These are phyloP conservation scores for Ilyonectria destructans DNA, from an alignment of 2,329 filamentous ascomycete genomes.

Conservation along the genomic window DNA sequence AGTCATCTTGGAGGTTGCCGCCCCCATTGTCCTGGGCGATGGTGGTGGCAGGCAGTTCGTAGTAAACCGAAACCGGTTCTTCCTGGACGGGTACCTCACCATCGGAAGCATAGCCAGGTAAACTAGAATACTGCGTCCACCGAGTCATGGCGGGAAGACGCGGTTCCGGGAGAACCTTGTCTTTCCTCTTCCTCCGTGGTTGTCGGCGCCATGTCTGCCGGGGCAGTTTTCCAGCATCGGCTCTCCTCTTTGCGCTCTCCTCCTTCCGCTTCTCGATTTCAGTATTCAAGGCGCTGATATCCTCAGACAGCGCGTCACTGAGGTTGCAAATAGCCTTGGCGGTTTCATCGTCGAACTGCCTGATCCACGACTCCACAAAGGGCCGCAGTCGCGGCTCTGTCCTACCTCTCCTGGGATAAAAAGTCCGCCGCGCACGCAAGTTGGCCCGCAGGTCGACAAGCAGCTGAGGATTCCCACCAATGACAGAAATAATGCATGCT, in stretches of 20 bases:
- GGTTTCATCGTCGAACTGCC: constrained; percentile 46
- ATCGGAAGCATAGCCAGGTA: not conserved
- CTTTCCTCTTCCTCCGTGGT: not conserved
- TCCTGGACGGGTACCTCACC: not conserved
- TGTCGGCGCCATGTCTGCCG: not conserved
- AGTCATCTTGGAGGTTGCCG: too few relatives aligned
- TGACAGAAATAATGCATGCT: constrained; percentile 67
- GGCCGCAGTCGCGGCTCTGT: constrained; percentile 56
- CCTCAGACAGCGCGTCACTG: constrained; percentile 34
- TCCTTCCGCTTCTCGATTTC: constrained; percentile 20
- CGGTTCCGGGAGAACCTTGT: not conserved
- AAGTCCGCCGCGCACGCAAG: constrained; percentile 57
- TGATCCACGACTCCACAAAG: constrained; percentile 64
- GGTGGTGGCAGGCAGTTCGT: not conserved
- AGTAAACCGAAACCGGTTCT: not conserved
- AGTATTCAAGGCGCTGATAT: constrained; percentile 25
- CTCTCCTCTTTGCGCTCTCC: constrained; percentile 1
- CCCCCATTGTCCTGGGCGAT: too few relatives aligned
- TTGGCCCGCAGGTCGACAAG: constrained; percentile 64
- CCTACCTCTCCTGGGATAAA: constrained; percentile 34
- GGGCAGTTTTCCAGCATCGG: not conserved
- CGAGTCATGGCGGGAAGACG: not conserved
- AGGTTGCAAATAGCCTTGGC: constrained; percentile 19
- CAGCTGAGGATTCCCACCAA: constrained; percentile 61
- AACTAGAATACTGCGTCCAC: not conserved